These are phyloP conservation scores for Ustilago sp. DNA, from an alignment of 1,284 basidiomycete genomes.

Conservation along the genomic window DNA sequence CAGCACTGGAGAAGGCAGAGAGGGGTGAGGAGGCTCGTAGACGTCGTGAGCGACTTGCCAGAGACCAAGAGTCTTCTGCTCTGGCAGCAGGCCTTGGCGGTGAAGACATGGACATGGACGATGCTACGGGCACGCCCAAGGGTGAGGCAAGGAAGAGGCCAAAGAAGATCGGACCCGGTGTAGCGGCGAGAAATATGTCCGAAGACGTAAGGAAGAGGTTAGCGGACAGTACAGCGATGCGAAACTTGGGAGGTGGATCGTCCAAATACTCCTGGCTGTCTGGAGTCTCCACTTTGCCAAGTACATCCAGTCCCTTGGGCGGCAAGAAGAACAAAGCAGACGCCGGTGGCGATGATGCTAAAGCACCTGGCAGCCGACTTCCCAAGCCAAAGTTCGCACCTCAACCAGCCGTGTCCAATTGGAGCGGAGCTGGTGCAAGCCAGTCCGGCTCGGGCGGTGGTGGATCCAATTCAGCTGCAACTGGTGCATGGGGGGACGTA, in stretches of 20 bases:
- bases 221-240: constrained; percentile 67
- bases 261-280: constrained; percentile 61
- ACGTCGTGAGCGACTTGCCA: constrained; percentile 54
- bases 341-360: constrained; percentile 25
- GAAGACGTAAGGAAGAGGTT: constrained; percentile 66
- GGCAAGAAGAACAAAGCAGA: constrained; percentile 43
- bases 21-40: constrained; percentile 61
- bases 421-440: constrained; percentile 26
- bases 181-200: constrained; percentile 63
- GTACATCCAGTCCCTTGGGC: constrained; percentile 33
- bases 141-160: constrained; percentile 46
- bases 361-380: constrained; percentile 29
- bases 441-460: constrained; percentile 3
- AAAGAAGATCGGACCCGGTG: constrained; percentile 57
- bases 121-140: constrained; percentile 35
- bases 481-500: constrained; percentile 67
- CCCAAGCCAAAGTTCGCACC: constrained; percentile 67
- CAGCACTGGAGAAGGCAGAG: constrained; percentile 66
- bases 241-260: constrained; percentile 58
- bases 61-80: constrained; percentile 60
- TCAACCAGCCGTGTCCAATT: constrained; percentile 36
- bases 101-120: constrained; percentile 44
- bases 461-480: constrained; percentile 7
- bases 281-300: constrained; percentile 26
- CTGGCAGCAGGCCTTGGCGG: constrained; percentile 30